These are phyloP conservation scores for Fusarium musae DNA, from an alignment of 2,329 filamentous ascomycete species.

Conservation along the genomic window DNA sequence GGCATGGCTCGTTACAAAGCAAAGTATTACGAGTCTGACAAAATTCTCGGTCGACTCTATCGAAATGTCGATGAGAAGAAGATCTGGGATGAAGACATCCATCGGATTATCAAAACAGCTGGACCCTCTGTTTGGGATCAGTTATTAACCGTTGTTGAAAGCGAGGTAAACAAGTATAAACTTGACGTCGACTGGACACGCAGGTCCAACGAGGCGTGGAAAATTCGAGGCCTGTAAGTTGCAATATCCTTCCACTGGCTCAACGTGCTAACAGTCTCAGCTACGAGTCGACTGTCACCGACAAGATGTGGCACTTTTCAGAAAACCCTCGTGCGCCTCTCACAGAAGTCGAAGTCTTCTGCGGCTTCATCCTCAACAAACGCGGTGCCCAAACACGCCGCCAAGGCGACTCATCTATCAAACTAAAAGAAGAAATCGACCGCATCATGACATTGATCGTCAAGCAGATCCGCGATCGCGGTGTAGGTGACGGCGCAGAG, in stretches of 20 bases:
- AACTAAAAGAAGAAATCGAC: constrained; percentile 64
- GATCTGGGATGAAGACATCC: constrained; percentile 68
- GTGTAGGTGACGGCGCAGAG: constrained; percentile 20
- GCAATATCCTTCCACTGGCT: constrained; percentile 45
- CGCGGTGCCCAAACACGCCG: constrained; percentile 59
- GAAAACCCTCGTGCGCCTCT: constrained; percentile 58
- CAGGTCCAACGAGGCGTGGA: constrained; percentile 53
- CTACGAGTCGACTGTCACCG: constrained; percentile 58
- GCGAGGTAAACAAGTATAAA: constrained; percentile 28
- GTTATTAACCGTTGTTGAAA: constrained; percentile 47
- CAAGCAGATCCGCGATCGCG: constrained; percentile 45
- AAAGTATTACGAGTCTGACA: constrained; percentile 73
- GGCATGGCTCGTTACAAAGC: constrained; percentile 57
- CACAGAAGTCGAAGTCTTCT: constrained; percentile 65
- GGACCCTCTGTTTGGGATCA: constrained; percentile 57
- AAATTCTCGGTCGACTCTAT: constrained; percentile 76
- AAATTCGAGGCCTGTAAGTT: constrained; percentile 59
- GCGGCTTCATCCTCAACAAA: constrained; percentile 65
- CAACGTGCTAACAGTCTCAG: constrained; percentile 45
- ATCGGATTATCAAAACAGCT: constrained; percentile 38
- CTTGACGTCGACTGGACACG: constrained; percentile 49
- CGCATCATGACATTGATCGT: constrained; percentile 56
- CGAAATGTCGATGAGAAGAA: constrained; percentile 76
- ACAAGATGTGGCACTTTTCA: constrained; percentile 55
- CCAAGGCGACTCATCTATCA: constrained; percentile 63